Percentiles rank a stretch among this genome's conserved stretches.
Evolutionary conservation across 2,329 filamentous ascomycete species (phyloP).

Genomic region (Bisporella sp.): DNA sequence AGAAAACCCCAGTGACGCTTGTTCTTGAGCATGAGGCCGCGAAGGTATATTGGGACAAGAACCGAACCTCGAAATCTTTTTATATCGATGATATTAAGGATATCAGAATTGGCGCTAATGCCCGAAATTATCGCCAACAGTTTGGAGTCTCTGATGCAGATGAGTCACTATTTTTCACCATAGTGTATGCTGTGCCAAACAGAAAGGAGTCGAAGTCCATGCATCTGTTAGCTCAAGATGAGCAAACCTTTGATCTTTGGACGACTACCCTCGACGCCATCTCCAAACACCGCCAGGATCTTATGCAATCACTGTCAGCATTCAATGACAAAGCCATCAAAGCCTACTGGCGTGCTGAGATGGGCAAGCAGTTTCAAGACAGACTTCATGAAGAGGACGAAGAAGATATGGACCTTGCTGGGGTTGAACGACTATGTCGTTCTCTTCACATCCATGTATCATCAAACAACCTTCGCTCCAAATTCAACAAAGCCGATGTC

Average conservation of each 20-base stretch:
- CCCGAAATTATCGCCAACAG: conserved; percentile 83
- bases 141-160: conserved; percentile 61
- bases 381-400: conserved; percentile 45
- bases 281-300: conserved; percentile 76
- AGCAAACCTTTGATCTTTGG: conserved; percentile 70
- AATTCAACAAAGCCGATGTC: conserved; percentile 69
- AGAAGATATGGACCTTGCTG: conserved; percentile 68
- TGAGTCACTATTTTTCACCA: conserved; percentile 77
- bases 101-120: conserved; percentile 75
- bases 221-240: conserved; percentile 75
- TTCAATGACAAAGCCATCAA: conserved; percentile 78
- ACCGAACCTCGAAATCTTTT: conserved; percentile 72
- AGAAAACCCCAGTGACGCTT: conserved; percentile 62
- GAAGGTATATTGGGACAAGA: conserved; percentile 82
- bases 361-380: conserved; percentile 59
- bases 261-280: conserved; percentile 77
- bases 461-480: conserved; percentile 61
- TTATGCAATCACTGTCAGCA: conserved; percentile 83
- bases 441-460: conserved; percentile 90
- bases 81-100: conserved; percentile 95
- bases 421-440: conserved; percentile 77
- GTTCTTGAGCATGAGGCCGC: conserved; percentile 76
- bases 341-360: conserved; percentile 80
- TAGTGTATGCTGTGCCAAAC: conserved; percentile 76
- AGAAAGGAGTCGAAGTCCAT: conserved; percentile 67